Evolutionary conservation across 768 basidiomycete species (phyloP).

Genomic region (Rhodotorula sphaerocarpa): DNA sequence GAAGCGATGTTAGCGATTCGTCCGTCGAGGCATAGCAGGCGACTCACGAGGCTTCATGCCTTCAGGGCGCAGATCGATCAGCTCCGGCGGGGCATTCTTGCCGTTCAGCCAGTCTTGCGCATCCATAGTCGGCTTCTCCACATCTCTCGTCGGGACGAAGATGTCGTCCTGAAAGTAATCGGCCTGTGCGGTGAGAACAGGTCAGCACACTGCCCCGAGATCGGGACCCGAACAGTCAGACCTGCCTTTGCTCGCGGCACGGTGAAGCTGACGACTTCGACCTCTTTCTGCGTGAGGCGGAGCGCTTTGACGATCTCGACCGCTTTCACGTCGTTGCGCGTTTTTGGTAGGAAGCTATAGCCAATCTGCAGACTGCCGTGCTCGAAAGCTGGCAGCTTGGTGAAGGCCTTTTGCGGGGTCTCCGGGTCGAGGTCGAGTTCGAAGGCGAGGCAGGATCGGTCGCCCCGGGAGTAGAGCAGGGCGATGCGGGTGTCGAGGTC

Average conservation of each 20-base stretch:
- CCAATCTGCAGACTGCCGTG: conserved; percentile 41
- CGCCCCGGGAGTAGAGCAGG: conserved; percentile 45
- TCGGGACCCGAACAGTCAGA: too few relatives aligned
- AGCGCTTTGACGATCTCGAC: conserved; percentile 42
- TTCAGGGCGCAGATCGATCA: conserved; percentile 39
- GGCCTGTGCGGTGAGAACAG: conserved; percentile 28
- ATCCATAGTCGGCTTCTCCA: conserved; percentile 23
- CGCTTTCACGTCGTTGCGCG: conserved; percentile 41
- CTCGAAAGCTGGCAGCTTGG: conserved; percentile 42
- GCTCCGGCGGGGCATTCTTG: conserved; percentile 14
- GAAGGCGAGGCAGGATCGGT: conserved; percentile 42
- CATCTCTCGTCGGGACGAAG: conserved; percentile 41
- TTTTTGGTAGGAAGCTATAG: conserved; percentile 42
- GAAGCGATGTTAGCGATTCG: neutral
- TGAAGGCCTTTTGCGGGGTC: conserved; percentile 21
- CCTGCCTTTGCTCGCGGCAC: conserved; percentile 4
- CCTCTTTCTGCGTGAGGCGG: conserved; percentile 41
- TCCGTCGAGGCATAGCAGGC: too few relatives aligned
- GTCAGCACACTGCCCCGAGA: too few relatives aligned
- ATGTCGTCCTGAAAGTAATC: conserved; percentile 47
- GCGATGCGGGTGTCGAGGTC: conserved; percentile 45
- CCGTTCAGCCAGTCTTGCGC: conserved; percentile 41
- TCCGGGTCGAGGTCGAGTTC: conserved; percentile 36
- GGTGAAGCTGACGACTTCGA: conserved; percentile 38
- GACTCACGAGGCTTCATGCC: conserved; percentile 38